Evolutionary conservation across 1,139 yeast genomes (phyloP), one percentile per base, ranked within the genome.

Genomic region (Pneumocystis canis): DNA sequence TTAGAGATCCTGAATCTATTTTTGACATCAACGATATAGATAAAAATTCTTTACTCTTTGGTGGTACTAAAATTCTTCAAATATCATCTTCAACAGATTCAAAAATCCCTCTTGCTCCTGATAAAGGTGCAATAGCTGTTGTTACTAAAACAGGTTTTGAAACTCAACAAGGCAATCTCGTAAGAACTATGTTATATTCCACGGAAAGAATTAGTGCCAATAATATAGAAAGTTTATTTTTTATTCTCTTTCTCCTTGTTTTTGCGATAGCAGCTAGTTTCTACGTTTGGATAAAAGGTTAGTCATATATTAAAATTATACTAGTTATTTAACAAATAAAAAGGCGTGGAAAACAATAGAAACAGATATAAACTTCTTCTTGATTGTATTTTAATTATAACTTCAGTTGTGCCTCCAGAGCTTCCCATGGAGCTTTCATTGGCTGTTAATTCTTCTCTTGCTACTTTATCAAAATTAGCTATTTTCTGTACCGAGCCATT

Each of bases 321-420:
- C n/a, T 25, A 35, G 7, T 25, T 57, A 20, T 20, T 30, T 57
- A 30, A 35, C 39, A 47, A 5, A 11, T 39, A 25, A 47, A 35
- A 57, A 57, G 98, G 99, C 75, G 86, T 95, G 54, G 84, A 81
- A 74, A 85, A 88, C 88, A 97, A 96, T 70, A 86, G 98, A 77
- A 83, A 88, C 70, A 95, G 92, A 75, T 87, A 95, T 63, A 92
- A 92, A 76, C 82, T 92, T 73, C 85, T 92, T 69, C 81, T 92
- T 73, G 97, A 92, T 76, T 94, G 98, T 84, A 87, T 92, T 68
- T 82, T 92, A 72, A 94, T 92, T 70, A 82, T 92, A 69, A 92
- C 99, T 28, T 90, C 97, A 60, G 99, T 92, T 69, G 99, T 92
- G 58, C 99, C 99, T 58, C 98, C 99, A 62, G 99, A 92, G 77